Evolutionary conservation across 1,284 basidiomycete species (phyloP), one percentile per base, ranked within the genome.

Genomic region (Ustanciosporium gigantosporum): DNA sequence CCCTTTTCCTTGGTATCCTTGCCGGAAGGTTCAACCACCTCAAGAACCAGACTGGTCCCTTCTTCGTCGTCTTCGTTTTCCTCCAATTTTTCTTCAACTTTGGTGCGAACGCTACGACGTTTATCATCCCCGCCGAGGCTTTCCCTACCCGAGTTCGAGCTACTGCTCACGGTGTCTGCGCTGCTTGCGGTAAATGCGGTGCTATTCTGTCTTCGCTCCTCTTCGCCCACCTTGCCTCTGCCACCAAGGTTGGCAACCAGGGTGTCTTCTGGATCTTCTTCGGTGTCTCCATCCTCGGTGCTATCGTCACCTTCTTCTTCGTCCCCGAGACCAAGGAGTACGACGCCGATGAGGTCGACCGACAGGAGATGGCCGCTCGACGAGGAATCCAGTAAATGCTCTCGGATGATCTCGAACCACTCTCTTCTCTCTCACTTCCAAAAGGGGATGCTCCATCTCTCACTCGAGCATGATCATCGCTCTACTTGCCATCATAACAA

Each of bases 71-170:
- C 25, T 89, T 88, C 80, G 88, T 87, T 76, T 79, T 89, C 21
- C 81, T 87, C 57, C 85, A 76, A 43, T 68, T 73, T 43, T 70
- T 68, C 50, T 79, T 79, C 66, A 79, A 78, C 61, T 72, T 58
- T 17, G 88, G 89, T 0, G 87, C 89, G 41, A 91, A 90, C 79
- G 84, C 85, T 0, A 91, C 88, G 0, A 91, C 89, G 3, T 91
- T 84, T 69, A 75, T 91, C 65, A 82, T 91, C 25, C 90, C 90
- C 7, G 73, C 69, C 36, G 71, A 92, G 78, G 84, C 82, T 22
- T 92, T 91, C 86, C 89, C 90, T 2, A 91, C 90, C 3, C 85
- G 89, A 36, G 81, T 82, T 46, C 79, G 82, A 52, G 79, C 80
- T 19, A 80, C 81, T 31, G 78, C 80, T 41, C 79, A 81, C 73